Conservation (phyloP, 2,329 filamentous ascomycete genomes). For the Pyrenochaeta sp. region DNA sequence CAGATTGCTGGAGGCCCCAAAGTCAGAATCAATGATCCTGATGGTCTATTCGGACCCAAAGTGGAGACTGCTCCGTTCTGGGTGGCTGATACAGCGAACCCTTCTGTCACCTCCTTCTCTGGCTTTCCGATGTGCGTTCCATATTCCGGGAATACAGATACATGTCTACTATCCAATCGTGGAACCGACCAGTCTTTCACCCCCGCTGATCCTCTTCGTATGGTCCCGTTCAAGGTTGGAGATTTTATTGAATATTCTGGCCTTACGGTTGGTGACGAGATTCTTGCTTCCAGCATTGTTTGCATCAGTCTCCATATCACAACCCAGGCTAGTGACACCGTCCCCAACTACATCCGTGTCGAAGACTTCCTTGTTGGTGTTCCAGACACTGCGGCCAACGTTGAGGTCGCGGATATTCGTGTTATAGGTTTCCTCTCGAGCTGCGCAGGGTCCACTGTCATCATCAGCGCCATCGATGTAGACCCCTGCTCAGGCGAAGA, state of each 20-base stretch:
- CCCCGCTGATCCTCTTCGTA: constrained; percentile 46
- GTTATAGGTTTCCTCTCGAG: constrained; percentile 51
- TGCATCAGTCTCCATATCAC: constrained; percentile 52
- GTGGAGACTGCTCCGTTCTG: constrained; percentile 47
- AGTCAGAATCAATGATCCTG: constrained; percentile 55
- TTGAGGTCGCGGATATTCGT: constrained; percentile 46
- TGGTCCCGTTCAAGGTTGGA: constrained; percentile 52
- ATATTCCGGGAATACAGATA: constrained; percentile 45
- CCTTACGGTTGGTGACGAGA: constrained; percentile 37
- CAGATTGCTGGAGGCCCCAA: constrained; percentile 48
- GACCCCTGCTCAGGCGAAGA: constrained; percentile 53
- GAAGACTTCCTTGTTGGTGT: constrained; percentile 54
- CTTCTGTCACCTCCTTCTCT: constrained; percentile 57
- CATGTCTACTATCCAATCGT: constrained; percentile 49
- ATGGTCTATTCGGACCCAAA: constrained; percentile 50
- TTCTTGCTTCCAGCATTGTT: constrained; percentile 48
- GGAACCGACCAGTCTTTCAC: constrained; percentile 39
- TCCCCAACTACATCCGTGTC: constrained; percentile 52
- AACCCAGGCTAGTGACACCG: constrained; percentile 35
- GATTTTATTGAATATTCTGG: constrained; percentile 54
- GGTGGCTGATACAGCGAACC: constrained; percentile 59
- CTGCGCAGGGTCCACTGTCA: constrained; percentile 40
- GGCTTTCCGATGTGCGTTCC: constrained; percentile 63
- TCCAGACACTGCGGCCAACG: constrained; percentile 40
- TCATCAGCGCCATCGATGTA: constrained; percentile 51